Evolutionary conservation across 2,329 filamentous ascomycete genomes (phyloP).

Genomic region (Paraphaeosphaeria minitans): DNA sequence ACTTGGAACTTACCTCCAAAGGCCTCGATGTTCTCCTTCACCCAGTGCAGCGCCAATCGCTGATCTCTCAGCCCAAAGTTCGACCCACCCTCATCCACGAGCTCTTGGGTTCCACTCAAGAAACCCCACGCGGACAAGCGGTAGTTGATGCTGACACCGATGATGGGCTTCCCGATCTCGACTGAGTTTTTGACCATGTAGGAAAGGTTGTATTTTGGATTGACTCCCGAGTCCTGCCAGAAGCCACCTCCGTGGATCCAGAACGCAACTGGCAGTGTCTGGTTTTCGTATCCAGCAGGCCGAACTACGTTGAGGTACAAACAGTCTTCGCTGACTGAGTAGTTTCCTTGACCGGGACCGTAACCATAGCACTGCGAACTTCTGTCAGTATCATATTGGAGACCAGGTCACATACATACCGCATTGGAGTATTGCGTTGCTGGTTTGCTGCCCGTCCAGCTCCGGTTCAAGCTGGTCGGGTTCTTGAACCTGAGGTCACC

Average conservation of each 20-base stretch:
- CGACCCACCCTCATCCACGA: conserved; percentile 51
- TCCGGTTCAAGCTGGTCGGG: conserved; percentile 53
- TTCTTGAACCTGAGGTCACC: conserved; percentile 56
- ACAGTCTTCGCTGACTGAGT: conserved; percentile 58
- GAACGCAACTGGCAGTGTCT: conserved; percentile 59
- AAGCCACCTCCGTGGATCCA: conserved; percentile 63
- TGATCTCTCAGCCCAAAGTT: conserved; percentile 55
- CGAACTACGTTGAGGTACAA: conserved; percentile 60
- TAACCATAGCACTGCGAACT: conserved; percentile 38
- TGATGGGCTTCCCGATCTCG: conserved; percentile 54
- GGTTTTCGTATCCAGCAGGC: conserved; percentile 42
- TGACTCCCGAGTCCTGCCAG: conserved; percentile 55
- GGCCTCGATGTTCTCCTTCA: conserved; percentile 50
- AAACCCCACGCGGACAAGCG: conserved; percentile 68
- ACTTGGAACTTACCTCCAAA: conserved; percentile 48
- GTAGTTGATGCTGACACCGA: conserved; percentile 55
- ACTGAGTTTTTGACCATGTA: conserved; percentile 55
- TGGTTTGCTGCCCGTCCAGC: conserved; percentile 41
- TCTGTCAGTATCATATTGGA: conserved; percentile 18
- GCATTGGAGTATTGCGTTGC: conserved; percentile 46
- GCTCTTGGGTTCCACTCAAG: conserved; percentile 51
- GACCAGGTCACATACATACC: neutral
- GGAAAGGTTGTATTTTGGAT: conserved; percentile 58
- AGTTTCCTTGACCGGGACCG: conserved; percentile 44
- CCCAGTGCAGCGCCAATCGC: conserved; percentile 53